Evolutionary conservation across 2,329 filamentous ascomycete genomes (phyloP).

Genomic region (Phialophora verrucosa): DNA sequence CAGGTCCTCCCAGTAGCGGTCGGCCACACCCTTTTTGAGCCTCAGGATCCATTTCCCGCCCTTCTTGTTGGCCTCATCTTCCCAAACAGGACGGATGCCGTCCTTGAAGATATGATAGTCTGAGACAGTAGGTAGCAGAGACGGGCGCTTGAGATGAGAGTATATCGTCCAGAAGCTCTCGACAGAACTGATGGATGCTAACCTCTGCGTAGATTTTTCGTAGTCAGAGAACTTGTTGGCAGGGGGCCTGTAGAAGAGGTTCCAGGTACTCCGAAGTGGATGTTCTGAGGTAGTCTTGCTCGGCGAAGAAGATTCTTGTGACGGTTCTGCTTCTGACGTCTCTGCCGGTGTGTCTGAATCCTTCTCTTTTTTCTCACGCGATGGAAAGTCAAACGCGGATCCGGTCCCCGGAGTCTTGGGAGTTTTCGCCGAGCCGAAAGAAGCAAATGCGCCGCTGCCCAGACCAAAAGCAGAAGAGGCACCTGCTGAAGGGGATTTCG

Average conservation of each 20-base stretch:
- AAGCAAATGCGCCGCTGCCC: conserved; percentile 93
- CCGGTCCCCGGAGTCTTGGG: conserved; percentile 74
- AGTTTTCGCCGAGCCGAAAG: conserved; percentile 86
- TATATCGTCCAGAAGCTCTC: conserved; percentile 95
- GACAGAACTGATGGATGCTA: conserved; percentile 79
- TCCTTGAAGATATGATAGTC: conserved; percentile 99
- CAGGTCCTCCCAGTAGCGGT: conserved; percentile 96
- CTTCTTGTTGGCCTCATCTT: conserved; percentile 94
- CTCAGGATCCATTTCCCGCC: conserved; percentile 98
- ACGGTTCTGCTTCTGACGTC: conserved; percentile 49
- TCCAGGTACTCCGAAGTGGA: conserved; percentile 83
- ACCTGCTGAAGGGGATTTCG: conserved; percentile 73
- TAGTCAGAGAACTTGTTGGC: conserved; percentile 93
- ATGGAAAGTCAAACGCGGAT: conserved; percentile 78
- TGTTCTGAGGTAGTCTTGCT: conserved; percentile 52
- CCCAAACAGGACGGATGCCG: conserved; percentile 95
- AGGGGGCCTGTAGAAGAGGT: conserved; percentile 95
- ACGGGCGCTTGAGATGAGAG: conserved; percentile 86
- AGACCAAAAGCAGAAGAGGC: conserved; percentile 91
- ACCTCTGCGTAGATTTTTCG: conserved; percentile 90
- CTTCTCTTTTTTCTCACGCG: conserved; percentile 68
- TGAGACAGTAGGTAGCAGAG: conserved; percentile 83
- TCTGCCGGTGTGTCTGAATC: conserved; percentile 46
- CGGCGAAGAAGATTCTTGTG: conserved; percentile 43
- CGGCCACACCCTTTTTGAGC: conserved; percentile 94